A percentile compares a stretch with the other conserved stretches of the same genome.
These are phyloP conservation scores for Didymella keratinophila DNA, from an alignment of 2,329 filamentous ascomycete species.

Conservation along the genomic window DNA sequence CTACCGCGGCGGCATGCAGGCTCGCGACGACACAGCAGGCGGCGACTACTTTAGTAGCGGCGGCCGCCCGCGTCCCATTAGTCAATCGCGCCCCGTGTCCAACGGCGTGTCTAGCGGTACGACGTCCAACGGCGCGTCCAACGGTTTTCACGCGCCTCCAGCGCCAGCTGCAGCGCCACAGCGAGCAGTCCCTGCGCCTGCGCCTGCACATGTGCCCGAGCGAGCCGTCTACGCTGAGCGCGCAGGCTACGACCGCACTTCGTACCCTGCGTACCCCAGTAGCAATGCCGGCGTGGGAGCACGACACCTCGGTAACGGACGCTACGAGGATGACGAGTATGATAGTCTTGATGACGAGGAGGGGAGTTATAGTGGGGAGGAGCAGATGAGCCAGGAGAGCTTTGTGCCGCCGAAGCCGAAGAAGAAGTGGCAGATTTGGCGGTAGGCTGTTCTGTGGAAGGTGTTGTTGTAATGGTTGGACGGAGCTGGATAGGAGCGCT, in stretches of 20 bases:
- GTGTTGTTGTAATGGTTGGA: no score
- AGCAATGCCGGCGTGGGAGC: slow-evolving; percentile 42
- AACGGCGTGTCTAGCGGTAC: no score
- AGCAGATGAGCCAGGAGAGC: slow-evolving; percentile 40
- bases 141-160: slow-evolving; percentile 1
- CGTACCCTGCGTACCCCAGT: slow-evolving; percentile 28
- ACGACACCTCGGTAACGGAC: slow-evolving; percentile 40
- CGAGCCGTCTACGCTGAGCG: slow-evolving; percentile 20
- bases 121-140: no score
- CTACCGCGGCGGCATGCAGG: slow-evolving; percentile 38
- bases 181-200: neutral
- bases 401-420: slow-evolving; percentile 51
- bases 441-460: slow-evolving; percentile 9
- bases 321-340: slow-evolving; percentile 44
- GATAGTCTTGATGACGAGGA: slow-evolving; percentile 36
- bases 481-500: neutral
- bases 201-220: slow-evolving; percentile 5
- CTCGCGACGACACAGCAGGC: slow-evolving; percentile 37
- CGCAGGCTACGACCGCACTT: slow-evolving; percentile 33
- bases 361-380: slow-evolving; percentile 39
- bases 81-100: slow-evolving; percentile 5
- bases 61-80: slow-evolving; percentile 23
- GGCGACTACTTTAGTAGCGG: slow-evolving; percentile 43
- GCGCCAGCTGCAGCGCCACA: neutral
- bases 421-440: slow-evolving; percentile 51